Base-by-base conservation (phyloP, 148 eudicot genomes). In the Spergularia bocconei region DNA sequence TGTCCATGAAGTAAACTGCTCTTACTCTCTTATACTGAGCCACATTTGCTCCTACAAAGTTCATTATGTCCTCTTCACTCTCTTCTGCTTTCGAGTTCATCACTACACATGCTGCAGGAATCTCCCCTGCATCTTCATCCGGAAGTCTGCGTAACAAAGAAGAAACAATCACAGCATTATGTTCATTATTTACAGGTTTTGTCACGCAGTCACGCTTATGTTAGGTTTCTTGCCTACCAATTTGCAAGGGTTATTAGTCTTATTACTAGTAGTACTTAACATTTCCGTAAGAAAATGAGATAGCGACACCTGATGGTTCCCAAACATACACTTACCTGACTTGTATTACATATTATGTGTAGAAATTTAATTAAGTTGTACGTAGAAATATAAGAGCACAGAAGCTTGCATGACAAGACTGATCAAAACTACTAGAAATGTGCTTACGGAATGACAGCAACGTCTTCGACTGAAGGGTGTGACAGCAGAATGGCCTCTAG, bases 91-190 rank as follows among this genome's bases (percentile, higher is more conserved):
- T 70, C 57, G 65, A 38, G 80, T 77, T 87, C 80, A 87, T 82
- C 76, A 96, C 99, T 33, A 96, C 98, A 79, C 97, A 89, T 2
- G 92, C 99, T 0, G 86, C 99, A 57, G 98, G 99, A 61, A 96
- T 84, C 69, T 96, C 99, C 70, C 99, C 99, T 4, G 99, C 99
- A 57, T 91, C 97, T 85, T 89, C 89, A 70, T 96, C 97, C 0
- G 94, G 89, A 51, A 92, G 16, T 67, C 98, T 92, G 82, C 79
- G 69, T 21, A 29, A 20, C 23, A 12, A 17, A 73, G 1, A 8
- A 38, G 5, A 38, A 17, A 17, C 11, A 38, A 41, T 0, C 21
- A 44, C 63, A 44, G 21, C 60, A 57, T 70, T 70, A 8, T 10
- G 12, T 6, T 44, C 25, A 38, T 6, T 16, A 29, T 19, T 38